Evolutionary conservation across 2,329 filamentous ascomycete genomes (phyloP).

Genomic region (Rutstroemia sp.): DNA sequence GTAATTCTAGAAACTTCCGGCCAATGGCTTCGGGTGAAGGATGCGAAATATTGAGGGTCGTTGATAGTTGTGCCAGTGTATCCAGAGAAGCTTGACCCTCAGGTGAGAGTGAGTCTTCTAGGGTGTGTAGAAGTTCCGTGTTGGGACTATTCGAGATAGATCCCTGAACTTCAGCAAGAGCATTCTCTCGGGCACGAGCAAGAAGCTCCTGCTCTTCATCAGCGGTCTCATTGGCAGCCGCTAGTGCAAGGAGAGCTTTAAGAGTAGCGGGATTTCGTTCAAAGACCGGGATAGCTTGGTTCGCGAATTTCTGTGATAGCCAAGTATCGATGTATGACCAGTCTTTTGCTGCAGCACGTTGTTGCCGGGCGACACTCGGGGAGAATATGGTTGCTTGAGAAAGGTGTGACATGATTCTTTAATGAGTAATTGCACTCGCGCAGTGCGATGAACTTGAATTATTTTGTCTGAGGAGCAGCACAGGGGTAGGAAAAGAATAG

Average conservation of each 20-base stretch:
- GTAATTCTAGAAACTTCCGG: conserved; percentile 46
- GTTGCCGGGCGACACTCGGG: conserved; percentile 61
- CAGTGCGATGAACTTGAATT: no score
- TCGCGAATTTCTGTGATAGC: conserved; percentile 64
- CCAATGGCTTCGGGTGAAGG: conserved; percentile 40
- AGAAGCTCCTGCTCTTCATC: conserved; percentile 61
- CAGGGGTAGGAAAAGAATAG: background rate
- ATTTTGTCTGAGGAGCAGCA: no score
- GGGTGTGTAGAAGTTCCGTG: conserved; percentile 39
- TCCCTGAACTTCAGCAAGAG: conserved; percentile 46
- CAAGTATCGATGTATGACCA: conserved; percentile 85
- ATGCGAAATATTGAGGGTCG: conserved; percentile 37
- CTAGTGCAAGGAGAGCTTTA: conserved; percentile 64
- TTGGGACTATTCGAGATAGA: conserved; percentile 30
- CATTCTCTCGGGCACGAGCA: conserved; percentile 49
- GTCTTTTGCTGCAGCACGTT: conserved; percentile 77
- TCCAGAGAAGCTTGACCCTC: conserved; percentile 51
- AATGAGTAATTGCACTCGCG: no score
- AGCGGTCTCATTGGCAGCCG: conserved; percentile 67
- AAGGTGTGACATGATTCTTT: conserved; percentile 30
- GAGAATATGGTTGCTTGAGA: conserved; percentile 53
- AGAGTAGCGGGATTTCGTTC: conserved; percentile 85
- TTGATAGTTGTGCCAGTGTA: conserved; percentile 47
- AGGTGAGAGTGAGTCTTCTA: conserved; percentile 46
- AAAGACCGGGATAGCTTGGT: conserved; percentile 60